These are phyloP conservation scores for Pythium sp. DNA, from an alignment of 352 stramenopile genomes.

Conservation along the genomic window DNA sequence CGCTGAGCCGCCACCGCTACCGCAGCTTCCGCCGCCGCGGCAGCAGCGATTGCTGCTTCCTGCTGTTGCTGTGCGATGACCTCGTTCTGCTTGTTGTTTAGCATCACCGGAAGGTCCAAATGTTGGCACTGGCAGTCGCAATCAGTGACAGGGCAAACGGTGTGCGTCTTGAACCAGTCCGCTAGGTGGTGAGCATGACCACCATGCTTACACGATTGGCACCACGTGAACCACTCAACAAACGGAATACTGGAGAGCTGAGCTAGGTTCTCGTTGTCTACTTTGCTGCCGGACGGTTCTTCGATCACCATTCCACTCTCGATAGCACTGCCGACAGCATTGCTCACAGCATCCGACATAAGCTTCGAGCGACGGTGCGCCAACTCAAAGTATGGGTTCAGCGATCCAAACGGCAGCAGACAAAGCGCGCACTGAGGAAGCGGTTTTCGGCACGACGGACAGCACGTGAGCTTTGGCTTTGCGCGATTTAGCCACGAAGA, in stretches of 20 bases:
- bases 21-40: constrained; percentile 6
- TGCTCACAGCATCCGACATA: constrained; percentile 47
- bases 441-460: constrained; percentile 91
- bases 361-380: constrained; percentile 76
- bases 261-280: constrained; percentile 80
- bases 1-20: constrained; percentile 11
- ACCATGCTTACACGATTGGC: constrained; percentile 87
- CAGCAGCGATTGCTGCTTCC: constrained; percentile 19
- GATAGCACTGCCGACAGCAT: constrained; percentile 26
- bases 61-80: constrained; percentile 34
- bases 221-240: constrained; percentile 96
- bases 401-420: constrained; percentile 89
- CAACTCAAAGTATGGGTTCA: constrained; percentile 96
- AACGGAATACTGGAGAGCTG: constrained; percentile 93
- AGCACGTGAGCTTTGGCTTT: constrained; percentile 90
- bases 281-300: constrained; percentile 44
- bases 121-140: constrained; percentile 91
- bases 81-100: constrained; percentile 47
- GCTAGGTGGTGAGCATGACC: constrained; percentile 93
- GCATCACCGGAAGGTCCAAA: constrained; percentile 63
- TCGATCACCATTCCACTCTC: constrained; percentile 45
- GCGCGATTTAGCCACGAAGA: constrained; percentile 87
- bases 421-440: constrained; percentile 92
- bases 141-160: constrained; percentile 90
- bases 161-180: constrained; percentile 91